phyloP scores from a whole-genome alignment of 179 eudicot genomes.

The Silene coronaria region DNA sequence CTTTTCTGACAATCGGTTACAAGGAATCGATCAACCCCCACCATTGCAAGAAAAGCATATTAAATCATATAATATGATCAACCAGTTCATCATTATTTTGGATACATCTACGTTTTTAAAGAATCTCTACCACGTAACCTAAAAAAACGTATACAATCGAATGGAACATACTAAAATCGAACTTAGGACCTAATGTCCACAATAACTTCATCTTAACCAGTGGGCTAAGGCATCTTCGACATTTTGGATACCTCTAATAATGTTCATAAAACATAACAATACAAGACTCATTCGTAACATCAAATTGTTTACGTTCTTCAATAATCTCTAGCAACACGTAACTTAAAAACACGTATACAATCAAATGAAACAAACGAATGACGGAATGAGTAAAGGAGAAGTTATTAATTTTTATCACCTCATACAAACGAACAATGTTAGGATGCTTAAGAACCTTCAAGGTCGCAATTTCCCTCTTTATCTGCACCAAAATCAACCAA shows the following conservation, averaged over 20 bases:
- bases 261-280: not conserved
- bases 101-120: no score
- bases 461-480: slow-evolving; percentile 87
- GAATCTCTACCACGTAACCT: not conserved
- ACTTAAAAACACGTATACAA: no score
- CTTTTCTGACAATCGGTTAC: slow-evolving; percentile 9
- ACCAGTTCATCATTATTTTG: not conserved
- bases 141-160: not conserved
- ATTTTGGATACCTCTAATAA: no score
- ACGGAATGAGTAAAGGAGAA: not conserved
- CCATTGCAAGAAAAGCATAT: not conserved
- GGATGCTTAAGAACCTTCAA: slow-evolving; percentile 88
- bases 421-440: slow-evolving; percentile 74
- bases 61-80: not conserved
- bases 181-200: no score
- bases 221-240: no score
- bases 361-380: no score
- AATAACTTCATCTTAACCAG: no score
- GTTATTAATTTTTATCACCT: slow-evolving; percentile 37
- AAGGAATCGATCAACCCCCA: not conserved
- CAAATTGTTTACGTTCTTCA: no score
- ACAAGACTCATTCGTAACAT: no score
- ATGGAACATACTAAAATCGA: not conserved
- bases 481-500: slow-evolving; percentile 35
- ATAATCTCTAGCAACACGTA: no score